Evolutionary conservation across 2,329 filamentous ascomycete species (phyloP).

Genomic region (Dothideomycetes sp.): DNA sequence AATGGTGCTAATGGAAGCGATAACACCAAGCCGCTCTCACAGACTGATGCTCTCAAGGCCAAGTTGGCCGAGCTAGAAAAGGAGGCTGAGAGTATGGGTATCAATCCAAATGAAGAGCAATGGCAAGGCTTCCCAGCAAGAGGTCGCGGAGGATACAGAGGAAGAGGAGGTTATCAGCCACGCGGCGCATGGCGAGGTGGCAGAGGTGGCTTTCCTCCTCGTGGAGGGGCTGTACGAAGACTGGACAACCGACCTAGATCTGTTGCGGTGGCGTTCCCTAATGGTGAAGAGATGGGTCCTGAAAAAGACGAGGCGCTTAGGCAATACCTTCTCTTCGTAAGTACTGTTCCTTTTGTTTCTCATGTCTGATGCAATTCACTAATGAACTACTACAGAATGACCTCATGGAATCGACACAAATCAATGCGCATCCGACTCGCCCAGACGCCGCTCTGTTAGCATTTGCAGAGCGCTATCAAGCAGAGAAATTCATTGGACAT

Average conservation of each 20-base stretch:
- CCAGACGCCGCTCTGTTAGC: slow-evolving; percentile 31
- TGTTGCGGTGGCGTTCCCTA: slow-evolving; percentile 45
- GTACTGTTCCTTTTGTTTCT: slow-evolving; percentile 2
- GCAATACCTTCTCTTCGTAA: slow-evolving; percentile 52
- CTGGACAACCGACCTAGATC: slow-evolving; percentile 68
- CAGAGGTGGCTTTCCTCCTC: slow-evolving; percentile 33
- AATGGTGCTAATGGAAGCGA: slow-evolving; percentile 18
- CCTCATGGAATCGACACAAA: slow-evolving; percentile 28
- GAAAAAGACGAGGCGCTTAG: slow-evolving; percentile 60
- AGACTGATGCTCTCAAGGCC: slow-evolving; percentile 58
- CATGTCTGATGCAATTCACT: background rate
- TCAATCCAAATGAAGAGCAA: slow-evolving; percentile 48
- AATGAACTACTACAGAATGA: slow-evolving; percentile 14
- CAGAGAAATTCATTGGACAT: slow-evolving; percentile 46
- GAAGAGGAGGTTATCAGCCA: slow-evolving; percentile 31
- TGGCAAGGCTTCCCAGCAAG: slow-evolving; percentile 30
- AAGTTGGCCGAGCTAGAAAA: slow-evolving; percentile 65
- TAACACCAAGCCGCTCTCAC: slow-evolving; percentile 30
- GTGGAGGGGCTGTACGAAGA: slow-evolving; percentile 48
- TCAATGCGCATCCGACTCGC: slow-evolving; percentile 31
- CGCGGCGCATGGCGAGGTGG: slow-evolving; percentile 39
- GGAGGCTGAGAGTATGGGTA: slow-evolving; percentile 60
- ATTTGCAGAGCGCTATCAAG: slow-evolving; percentile 46
- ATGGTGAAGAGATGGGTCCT: slow-evolving; percentile 53
- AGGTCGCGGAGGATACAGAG: slow-evolving; percentile 34